These are phyloP conservation scores for Aspergillus sp. DNA, from an alignment of 2,329 filamentous ascomycete genomes.

Conservation along the genomic window DNA sequence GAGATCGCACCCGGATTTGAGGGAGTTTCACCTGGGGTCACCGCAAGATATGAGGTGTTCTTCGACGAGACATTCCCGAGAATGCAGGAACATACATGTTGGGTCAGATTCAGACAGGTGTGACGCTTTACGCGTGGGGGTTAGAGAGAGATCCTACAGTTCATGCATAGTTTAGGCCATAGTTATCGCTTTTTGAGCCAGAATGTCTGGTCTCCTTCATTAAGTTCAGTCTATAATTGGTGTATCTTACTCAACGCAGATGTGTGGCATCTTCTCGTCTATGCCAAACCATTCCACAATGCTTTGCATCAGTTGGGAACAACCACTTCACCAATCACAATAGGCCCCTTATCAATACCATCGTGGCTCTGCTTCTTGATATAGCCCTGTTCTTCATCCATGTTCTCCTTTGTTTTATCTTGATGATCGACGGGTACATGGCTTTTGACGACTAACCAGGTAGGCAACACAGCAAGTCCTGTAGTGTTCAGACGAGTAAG, in stretches of 20 bases:
- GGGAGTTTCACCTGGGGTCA: conserved; percentile 24
- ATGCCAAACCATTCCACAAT: no score
- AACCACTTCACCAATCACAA: no score
- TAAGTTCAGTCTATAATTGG: no score
- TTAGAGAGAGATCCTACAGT: background rate
- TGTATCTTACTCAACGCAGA: no score
- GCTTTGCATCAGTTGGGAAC: no score
- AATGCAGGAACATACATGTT: conserved; percentile 6
- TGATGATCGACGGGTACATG: background rate
- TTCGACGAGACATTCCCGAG: conserved; percentile 20
- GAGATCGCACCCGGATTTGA: conserved; percentile 20
- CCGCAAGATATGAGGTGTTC: conserved; percentile 30
- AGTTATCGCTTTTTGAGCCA: no score
- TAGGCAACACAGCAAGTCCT: background rate
- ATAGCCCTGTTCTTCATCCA: background rate
- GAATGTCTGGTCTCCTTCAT: no score
- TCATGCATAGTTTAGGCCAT: background rate
- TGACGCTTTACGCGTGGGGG: no score
- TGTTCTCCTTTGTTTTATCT: background rate
- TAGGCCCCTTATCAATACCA: background rate
- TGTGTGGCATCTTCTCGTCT: no score
- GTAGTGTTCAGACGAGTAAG: background rate
- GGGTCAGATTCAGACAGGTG: background rate
- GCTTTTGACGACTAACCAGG: background rate
- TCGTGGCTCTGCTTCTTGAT: no score